Evolutionary conservation across 345 rosid genomes (phyloP), one percentile per base, ranked within the genome.

Genomic region (Trapa bicornis): DNA sequence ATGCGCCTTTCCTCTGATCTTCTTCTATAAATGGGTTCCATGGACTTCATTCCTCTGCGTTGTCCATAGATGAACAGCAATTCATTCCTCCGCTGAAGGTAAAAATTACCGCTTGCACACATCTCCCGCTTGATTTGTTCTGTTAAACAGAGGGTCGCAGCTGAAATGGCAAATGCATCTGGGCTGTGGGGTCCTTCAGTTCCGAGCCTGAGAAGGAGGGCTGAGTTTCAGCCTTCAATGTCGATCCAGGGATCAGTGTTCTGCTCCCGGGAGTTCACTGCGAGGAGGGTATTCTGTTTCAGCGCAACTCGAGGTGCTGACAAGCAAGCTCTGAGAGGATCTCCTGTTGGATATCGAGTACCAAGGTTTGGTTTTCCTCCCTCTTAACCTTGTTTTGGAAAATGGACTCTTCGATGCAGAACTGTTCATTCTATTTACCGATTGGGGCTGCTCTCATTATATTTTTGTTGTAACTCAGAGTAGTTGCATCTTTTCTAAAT

Each of bases 151-250:
- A 32, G 38, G 63, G 15, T 54, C 29, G 62, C 15, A 8, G 14
- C 63, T 29, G 63, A 11, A 35, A 92, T 89, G 98, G 98, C 96
- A 54, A 88, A 82, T 79, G 85, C 90, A 77, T 87, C 87, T 80
- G 90, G 91, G 64, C 75, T 85, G 64, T 76, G 83, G 70, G 75
- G 82, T 68, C 85, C 91, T 80, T 84, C 96, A 47, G 65, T 84
- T 72, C 86, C 94, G 29, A 74, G 71, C 63, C 37, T 81, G 47
- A 81, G 79, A 64, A 79, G 75, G 72, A 75, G 63, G n/a, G n/a
- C 41, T 32, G 36, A 61, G 81, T 60, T 72, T 71, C 78, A 72
- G 73, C 81, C 82, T 77, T 82, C 84, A 62, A 67, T 75, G n/a
- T 70, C 80, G 63, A 65, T 78, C 75, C 78, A 71, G 77, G 83